Percentiles rank a stretch among this genome's conserved stretches.
Conservation (phyloP, 805 yeast genomes). For the Schwanniomyces polymorphus region DNA sequence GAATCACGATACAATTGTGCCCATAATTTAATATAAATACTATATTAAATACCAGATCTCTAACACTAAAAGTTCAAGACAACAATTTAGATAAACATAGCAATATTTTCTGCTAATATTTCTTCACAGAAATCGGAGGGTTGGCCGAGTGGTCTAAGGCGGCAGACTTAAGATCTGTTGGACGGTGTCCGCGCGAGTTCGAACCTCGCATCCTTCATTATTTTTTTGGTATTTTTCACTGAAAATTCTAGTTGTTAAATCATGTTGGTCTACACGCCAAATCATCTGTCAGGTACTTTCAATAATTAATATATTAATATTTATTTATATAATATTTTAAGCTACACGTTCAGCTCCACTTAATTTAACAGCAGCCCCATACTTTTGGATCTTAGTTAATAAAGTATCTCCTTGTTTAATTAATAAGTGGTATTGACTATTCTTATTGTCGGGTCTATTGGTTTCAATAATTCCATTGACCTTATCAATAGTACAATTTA, state of each 20-base stretch:
- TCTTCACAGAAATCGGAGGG: conserved; percentile 37
- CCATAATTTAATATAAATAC: too few relatives aligned
- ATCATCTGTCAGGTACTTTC: too few relatives aligned
- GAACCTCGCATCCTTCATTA: conserved; percentile 44
- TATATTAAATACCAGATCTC: not conserved
- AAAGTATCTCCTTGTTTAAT: conserved; percentile 91
- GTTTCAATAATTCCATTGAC: conserved; percentile 95
- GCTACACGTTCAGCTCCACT: conserved; percentile 81
- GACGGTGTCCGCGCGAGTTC: conserved; percentile 46
- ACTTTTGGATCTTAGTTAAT: conserved; percentile 91
- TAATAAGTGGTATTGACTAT: conserved; percentile 84
- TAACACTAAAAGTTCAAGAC: too few relatives aligned
- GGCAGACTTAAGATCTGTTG: conserved; percentile 44
- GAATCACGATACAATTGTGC: too few relatives aligned
- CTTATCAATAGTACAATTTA: conserved; percentile 93
- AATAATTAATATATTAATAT: not conserved
- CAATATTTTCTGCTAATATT: too few relatives aligned
- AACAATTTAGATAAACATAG: too few relatives aligned
- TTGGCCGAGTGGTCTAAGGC: conserved; percentile 46
- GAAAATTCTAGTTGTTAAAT: not conserved
- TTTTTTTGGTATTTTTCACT: conserved; percentile 9
- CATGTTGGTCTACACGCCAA: not conserved
- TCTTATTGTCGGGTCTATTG: conserved; percentile 94
- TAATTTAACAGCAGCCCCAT: conserved; percentile 94
- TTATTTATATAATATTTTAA: not conserved